phyloP scores from a whole-genome alignment of 495 filamentous ascomycete species.

The Chaetomidium leptoderma region DNA sequence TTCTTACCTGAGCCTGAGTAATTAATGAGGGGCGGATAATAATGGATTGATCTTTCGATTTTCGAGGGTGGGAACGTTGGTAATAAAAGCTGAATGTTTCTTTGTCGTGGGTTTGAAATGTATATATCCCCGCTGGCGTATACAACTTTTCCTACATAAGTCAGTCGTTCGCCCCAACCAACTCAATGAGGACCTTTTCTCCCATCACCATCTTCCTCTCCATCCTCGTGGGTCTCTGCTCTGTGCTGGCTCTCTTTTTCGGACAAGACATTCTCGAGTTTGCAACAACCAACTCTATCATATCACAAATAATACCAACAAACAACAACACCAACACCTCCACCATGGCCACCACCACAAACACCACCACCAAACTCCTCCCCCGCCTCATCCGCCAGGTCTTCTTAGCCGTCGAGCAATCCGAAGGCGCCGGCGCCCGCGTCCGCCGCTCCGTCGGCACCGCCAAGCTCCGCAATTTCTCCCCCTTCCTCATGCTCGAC shows the following conservation, averaged over 20 bases:
- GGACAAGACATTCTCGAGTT: neutral
- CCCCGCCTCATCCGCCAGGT: constrained; percentile 73
- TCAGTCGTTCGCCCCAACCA: neutral
- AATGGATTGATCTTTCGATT: no score
- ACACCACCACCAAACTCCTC: constrained; percentile 56
- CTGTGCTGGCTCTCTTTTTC: constrained; percentile 25
- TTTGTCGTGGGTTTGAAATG: constrained; percentile 5
- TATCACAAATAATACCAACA: neutral
- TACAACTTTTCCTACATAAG: constrained; percentile 15
- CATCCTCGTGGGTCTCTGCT: constrained; percentile 38
- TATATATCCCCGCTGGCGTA: neutral
- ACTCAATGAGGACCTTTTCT: constrained; percentile 29
- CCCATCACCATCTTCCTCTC: constrained; percentile 30
- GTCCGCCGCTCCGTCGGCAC: constrained; percentile 89
- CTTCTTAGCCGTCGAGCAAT: constrained; percentile 79
- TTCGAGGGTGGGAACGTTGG: neutral
- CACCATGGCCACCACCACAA: constrained; percentile 53
- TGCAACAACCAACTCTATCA: constrained; percentile 1
- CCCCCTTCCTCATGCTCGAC: constrained; percentile 96
- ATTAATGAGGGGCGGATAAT: neutral
- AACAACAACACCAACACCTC: constrained; percentile 9
- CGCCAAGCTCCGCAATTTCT: constrained; percentile 76
- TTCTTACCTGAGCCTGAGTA: constrained; percentile 15
- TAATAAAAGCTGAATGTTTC: neutral
- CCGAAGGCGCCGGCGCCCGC: constrained; percentile 83